A percentile compares a stretch with the other conserved stretches of the same genome.
phyloP scores from a whole-genome alignment of 176 grass and related monocot species.

The Sorghum bicolor region Sorghum_bicolor_NCBIv3 NC_012879.2:56683001-56683500 shows the following conservation, averaged over 20 bases:
- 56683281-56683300: conserved; percentile 56
- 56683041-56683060: conserved; percentile 10
- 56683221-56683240: neutral
- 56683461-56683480: conserved; percentile 8
- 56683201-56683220: neutral
- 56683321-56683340: conserved; percentile 92
- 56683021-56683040: conserved; percentile 73
- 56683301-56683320: conserved; percentile 98
- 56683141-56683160: conserved; percentile 76
- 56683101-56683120: conserved; percentile 64
- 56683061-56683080: conserved; percentile 14
- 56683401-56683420: conserved; percentile 56
- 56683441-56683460: neutral
- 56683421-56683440: conserved; percentile 16
- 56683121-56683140: conserved; percentile 90
- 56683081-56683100: conserved; percentile 13
- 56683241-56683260: neutral
- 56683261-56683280: neutral
- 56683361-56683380: conserved; percentile 56
- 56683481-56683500: neutral
- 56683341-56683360: conserved; percentile 89
- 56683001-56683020: conserved; percentile 71
- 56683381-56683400: conserved; percentile 50
- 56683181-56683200: conserved; percentile 19
- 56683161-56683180: conserved; percentile 96